phyloP scores from a whole-genome alignment of 192 early-diverging fungal genomes.

The Podila epigama region DNA sequence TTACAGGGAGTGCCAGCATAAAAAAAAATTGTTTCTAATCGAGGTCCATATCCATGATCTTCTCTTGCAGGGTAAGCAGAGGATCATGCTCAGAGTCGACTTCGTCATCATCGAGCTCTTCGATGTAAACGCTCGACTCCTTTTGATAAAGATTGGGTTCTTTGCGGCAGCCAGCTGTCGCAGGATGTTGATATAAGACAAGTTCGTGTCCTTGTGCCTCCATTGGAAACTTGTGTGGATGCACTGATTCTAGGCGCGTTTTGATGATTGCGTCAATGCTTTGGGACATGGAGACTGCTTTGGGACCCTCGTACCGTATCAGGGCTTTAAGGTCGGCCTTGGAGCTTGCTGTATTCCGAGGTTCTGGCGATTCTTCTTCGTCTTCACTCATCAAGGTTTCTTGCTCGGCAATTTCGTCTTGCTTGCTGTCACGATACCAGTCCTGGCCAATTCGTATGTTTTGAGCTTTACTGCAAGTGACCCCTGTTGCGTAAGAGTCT shows the following conservation, averaged over 20 bases:
- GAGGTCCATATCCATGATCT: slow-evolving; percentile 40
- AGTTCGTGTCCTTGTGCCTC: slow-evolving; percentile 14
- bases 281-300: slow-evolving; percentile 6
- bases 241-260: neutral
- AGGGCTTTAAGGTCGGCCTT: slow-evolving; percentile 15
- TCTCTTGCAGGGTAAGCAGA: slow-evolving; percentile 16
- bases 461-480: neutral
- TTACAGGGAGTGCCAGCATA: neutral
- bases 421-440: neutral
- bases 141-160: neutral
- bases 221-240: neutral
- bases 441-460: neutral
- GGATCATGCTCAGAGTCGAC: slow-evolving; percentile 15
- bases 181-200: slow-evolving; percentile 20
- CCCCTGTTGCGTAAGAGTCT: too few relatives aligned
- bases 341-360: neutral
- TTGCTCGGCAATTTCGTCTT: neutral
- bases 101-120: slow-evolving; percentile 29
- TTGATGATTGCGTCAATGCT: neutral
- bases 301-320: slow-evolving; percentile 41
- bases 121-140: neutral
- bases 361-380: neutral
- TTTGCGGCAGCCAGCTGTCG: neutral
- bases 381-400: neutral
- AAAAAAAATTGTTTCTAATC: neutral